Evolutionary conservation across 495 filamentous ascomycete species (phyloP).

Genomic region (Melanomma pulvis-pyrius): DNA sequence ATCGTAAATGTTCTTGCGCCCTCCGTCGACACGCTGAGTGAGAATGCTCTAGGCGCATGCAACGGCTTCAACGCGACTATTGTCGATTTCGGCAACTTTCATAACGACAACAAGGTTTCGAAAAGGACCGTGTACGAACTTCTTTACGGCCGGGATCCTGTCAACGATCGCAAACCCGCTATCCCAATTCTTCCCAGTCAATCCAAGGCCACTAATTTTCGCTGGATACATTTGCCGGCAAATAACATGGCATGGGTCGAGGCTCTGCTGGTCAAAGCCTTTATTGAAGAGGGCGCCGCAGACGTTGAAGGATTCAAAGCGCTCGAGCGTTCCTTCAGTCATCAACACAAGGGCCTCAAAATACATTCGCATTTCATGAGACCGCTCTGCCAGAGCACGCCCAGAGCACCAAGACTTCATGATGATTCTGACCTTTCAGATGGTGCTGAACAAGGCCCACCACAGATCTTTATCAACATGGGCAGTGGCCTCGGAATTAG

Average conservation of each 20-base stretch:
- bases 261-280: constrained; percentile 65
- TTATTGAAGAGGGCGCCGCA: constrained; percentile 66
- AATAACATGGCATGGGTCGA: constrained; percentile 66
- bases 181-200: constrained; percentile 59
- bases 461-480: constrained; percentile 29
- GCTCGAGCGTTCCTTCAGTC: constrained; percentile 64
- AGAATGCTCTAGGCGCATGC: constrained; percentile 59
- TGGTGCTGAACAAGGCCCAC: constrained; percentile 43
- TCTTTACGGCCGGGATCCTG: constrained; percentile 62
- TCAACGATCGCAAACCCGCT: constrained; percentile 57
- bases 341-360: constrained; percentile 64
- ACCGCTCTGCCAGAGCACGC: constrained; percentile 62
- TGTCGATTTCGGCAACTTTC: constrained; percentile 70
- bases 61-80: constrained; percentile 67
- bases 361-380: constrained; percentile 71
- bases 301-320: constrained; percentile 72
- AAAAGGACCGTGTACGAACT: constrained; percentile 48
- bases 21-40: constrained; percentile 60
- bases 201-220: constrained; percentile 56
- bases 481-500: constrained; percentile 24
- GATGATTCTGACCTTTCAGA: constrained; percentile 46
- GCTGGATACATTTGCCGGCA: constrained; percentile 73
- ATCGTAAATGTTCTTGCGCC: constrained; percentile 61
- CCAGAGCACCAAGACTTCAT: constrained; percentile 47
- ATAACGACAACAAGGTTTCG: constrained; percentile 60